Evolutionary conservation across 495 filamentous ascomycete species (phyloP).

Genomic region (Trypethelium eluteriae): DNA sequence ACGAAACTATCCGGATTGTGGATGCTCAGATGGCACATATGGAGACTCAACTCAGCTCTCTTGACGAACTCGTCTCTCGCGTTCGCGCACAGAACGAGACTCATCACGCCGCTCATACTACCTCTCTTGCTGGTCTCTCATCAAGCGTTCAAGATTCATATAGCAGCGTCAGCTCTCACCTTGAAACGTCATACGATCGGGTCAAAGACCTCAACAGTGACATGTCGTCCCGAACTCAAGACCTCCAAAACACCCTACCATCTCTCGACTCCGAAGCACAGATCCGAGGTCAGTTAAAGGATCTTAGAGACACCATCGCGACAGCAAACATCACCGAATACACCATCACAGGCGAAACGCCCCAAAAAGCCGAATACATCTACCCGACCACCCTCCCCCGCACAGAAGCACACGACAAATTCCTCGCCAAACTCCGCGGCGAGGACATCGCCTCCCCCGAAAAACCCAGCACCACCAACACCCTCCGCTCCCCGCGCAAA

Average conservation of each 20-base stretch:
- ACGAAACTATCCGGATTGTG: conserved; percentile 85
- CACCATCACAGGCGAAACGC: conserved; percentile 73
- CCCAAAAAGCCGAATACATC: conserved; percentile 64
- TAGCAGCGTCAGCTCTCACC: conserved; percentile 54
- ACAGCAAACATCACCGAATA: conserved; percentile 65
- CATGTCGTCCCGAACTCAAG: conserved; percentile 47
- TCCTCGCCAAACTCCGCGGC: conserved; percentile 52
- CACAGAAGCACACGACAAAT: conserved; percentile 61
- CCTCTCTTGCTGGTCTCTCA: conserved; percentile 54
- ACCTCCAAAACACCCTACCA: conserved; percentile 48
- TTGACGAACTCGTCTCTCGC: conserved; percentile 83
- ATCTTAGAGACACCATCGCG: conserved; percentile 58
- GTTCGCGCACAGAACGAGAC: conserved; percentile 72
- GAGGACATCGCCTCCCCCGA: conserved; percentile 2
- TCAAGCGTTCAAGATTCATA: conserved; percentile 63
- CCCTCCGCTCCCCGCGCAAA: conserved; percentile 13
- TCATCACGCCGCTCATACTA: conserved; percentile 60
- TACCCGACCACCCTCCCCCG: conserved; percentile 69
- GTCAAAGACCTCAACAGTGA: conserved; percentile 57
- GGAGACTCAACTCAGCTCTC: conserved; percentile 72
- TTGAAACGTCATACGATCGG: conserved; percentile 53
- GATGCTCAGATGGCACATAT: conserved; percentile 82
- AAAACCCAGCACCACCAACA: conserved; percentile 12
- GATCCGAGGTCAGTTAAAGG: conserved; percentile 58
- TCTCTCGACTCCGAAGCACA: conserved; percentile 47